Evolutionary conservation across 1,284 basidiomycete genomes (phyloP).

Genomic region (Cutaneotrichosporon sp.): DNA sequence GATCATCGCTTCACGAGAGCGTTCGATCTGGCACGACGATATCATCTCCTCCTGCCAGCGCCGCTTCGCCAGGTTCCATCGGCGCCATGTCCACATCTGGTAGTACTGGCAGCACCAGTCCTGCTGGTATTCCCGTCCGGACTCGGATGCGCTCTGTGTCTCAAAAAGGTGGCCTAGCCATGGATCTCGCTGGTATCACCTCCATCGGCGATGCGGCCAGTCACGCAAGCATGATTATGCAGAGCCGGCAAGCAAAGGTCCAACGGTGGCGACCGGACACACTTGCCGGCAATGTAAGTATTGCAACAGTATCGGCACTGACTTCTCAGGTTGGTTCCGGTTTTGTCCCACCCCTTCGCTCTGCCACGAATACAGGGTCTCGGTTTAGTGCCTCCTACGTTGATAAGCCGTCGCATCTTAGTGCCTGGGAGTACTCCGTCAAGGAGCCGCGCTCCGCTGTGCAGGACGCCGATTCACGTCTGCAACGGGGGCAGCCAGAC

Average conservation of each 20-base stretch:
- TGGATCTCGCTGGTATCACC: constrained; percentile 37
- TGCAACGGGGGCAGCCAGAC: too few species aligned
- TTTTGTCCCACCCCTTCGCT: neutral
- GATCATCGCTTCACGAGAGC: neutral
- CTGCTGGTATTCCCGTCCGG: neutral
- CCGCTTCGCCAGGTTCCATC: constrained; percentile 3
- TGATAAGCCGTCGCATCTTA: neutral
- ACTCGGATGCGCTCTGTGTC: constrained; percentile 13
- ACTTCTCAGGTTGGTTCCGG: neutral
- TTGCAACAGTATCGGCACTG: neutral
- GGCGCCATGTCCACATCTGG: neutral
- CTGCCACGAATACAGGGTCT: neutral
- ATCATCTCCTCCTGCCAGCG: neutral
- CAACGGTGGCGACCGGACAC: constrained; percentile 51
- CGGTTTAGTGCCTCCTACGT: constrained; percentile 16
- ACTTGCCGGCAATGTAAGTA: neutral
- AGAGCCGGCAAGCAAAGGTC: constrained; percentile 54
- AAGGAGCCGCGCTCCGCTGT: neutral
- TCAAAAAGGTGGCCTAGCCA: constrained; percentile 23
- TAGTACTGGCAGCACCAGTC: neutral
- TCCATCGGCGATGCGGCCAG: constrained; percentile 51
- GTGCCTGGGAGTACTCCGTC: neutral
- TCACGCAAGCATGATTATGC: constrained; percentile 55
- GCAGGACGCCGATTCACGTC: neutral
- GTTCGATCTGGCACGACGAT: neutral